These are phyloP conservation scores for Dacryopinax spathularia DNA, from an alignment of 768 basidiomycete species.

Conservation along the genomic window DNA sequence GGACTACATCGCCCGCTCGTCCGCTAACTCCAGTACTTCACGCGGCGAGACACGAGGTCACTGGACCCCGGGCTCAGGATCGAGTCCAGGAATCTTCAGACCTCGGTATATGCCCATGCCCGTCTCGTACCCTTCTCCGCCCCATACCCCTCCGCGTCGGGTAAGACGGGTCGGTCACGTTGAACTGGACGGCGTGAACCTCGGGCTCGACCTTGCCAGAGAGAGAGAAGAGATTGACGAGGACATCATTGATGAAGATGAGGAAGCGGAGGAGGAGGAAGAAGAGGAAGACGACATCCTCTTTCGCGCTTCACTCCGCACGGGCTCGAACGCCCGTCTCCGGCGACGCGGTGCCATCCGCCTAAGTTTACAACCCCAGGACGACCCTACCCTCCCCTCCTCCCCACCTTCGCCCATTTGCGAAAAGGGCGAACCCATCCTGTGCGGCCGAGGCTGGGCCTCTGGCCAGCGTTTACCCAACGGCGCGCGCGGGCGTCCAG, in stretches of 20 bases:
- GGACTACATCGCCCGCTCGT: no score
- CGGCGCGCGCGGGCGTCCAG: background rate
- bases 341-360: background rate
- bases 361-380: background rate
- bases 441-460: background rate
- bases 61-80: no score
- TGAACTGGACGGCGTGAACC: no score
- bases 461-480: background rate
- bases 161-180: background rate
- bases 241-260: background rate
- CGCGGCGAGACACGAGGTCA: no score
- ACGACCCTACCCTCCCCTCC: background rate
- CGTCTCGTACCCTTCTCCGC: no score
- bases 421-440: background rate
- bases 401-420: background rate
- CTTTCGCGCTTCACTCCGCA: background rate
- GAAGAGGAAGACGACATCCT: background rate
- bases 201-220: no score
- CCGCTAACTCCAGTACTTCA: no score
- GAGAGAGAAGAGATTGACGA: background rate
- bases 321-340: background rate
- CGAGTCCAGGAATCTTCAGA: no score
- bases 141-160: no score
- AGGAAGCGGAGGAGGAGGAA: background rate
- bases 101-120: no score